Conservation (phyloP, 164 flowering plant species). For the Liriodendron chinense region DNA sequence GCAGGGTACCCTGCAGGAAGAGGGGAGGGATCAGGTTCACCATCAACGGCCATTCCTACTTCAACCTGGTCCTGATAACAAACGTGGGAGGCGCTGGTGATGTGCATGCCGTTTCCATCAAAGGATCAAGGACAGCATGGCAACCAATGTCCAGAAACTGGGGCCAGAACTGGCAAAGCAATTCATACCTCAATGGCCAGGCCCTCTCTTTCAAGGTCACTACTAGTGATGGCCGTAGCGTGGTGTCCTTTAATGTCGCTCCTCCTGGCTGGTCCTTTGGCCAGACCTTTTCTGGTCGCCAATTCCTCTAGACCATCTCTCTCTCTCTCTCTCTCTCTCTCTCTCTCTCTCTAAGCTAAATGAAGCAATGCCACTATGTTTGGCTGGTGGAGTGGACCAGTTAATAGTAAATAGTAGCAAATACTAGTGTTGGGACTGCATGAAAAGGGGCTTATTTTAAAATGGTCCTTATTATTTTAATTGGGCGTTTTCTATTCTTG, state of each 20-base stretch:
- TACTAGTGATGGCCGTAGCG: constrained; percentile 57
- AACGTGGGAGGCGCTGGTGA: constrained; percentile 92
- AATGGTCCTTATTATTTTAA: constrained; percentile 11
- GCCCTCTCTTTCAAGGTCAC: constrained; percentile 71
- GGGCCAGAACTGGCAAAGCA: constrained; percentile 93
- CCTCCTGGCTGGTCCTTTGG: constrained; percentile 75
- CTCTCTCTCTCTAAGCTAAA: background rate
- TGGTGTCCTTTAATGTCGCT: constrained; percentile 50
- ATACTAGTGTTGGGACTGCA: constrained; percentile 2
- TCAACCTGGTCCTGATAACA: constrained; percentile 68
- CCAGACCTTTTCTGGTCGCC: constrained; percentile 63
- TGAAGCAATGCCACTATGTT: background rate
- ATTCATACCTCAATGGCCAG: constrained; percentile 59
- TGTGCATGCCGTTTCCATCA: constrained; percentile 52
- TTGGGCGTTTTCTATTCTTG: constrained; percentile 7
- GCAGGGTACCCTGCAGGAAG: constrained; percentile 66
- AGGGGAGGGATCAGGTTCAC: constrained; percentile 80
- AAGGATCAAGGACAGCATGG: constrained; percentile 75
- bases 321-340: background rate
- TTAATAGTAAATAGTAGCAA: background rate
- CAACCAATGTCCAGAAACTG: constrained; percentile 79
- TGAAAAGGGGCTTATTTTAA: constrained; percentile 22
- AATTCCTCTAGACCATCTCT: constrained; percentile 39
- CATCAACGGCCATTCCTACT: constrained; percentile 73
- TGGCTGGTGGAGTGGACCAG: background rate